Conservation (phyloP, 148 eudicot species). For the Rhododendron henanense region DNA sequence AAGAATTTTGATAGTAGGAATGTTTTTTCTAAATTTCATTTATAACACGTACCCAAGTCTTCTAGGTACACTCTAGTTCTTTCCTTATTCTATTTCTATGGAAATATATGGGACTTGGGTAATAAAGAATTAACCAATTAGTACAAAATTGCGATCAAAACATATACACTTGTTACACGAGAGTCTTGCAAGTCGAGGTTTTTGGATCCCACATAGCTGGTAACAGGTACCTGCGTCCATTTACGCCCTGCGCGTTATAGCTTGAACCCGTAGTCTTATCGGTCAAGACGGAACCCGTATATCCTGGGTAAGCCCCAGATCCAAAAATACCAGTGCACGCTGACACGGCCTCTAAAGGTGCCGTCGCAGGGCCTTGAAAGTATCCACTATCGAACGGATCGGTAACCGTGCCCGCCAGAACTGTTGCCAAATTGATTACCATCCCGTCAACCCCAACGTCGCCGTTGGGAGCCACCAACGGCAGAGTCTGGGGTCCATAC, state of each 20-base stretch:
- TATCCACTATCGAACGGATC: slow-evolving; percentile 39
- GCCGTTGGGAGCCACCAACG: slow-evolving; percentile 41
- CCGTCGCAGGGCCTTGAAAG: slow-evolving; percentile 38
- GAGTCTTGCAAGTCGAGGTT: slow-evolving; percentile 10
- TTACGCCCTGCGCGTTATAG: neutral
- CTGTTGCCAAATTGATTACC: slow-evolving; percentile 38
- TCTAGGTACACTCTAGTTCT: neutral
- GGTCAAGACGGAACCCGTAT: neutral
- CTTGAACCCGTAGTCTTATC: slow-evolving; percentile 4
- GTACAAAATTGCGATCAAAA: too few species aligned
- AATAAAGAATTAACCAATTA: neutral
- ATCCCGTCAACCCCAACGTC: slow-evolving; percentile 47
- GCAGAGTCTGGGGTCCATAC: slow-evolving; percentile 42
- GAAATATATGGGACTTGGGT: neutral
- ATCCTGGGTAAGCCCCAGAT: slow-evolving; percentile 33
- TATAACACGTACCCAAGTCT: too few species aligned
- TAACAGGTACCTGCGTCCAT: neutral
- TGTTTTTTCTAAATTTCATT: too few species aligned
- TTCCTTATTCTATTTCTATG: neutral
- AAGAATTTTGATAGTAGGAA: too few species aligned
- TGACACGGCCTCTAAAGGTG: slow-evolving; percentile 43
- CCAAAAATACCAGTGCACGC: slow-evolving; percentile 46
- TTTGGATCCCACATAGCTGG: slow-evolving; percentile 13
- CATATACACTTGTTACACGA: neutral
- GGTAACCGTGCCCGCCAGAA: slow-evolving; percentile 44